phyloP scores from a whole-genome alignment of 768 basidiomycete genomes.

The Chalciporus chontae region DNA sequence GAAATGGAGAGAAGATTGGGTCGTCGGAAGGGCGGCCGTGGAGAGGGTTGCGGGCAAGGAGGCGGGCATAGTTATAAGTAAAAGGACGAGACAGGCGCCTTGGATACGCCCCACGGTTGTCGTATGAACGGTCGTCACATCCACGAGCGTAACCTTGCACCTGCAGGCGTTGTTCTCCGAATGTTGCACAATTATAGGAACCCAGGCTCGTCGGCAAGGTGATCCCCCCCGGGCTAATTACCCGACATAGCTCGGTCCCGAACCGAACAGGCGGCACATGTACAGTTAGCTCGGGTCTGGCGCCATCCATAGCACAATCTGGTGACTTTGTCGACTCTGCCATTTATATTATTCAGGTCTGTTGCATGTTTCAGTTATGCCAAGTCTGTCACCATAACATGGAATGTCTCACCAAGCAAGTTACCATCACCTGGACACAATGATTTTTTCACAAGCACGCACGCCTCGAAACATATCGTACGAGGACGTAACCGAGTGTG shows the following conservation, averaged over 20 bases:
- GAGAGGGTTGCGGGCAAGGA: conserved; percentile 11
- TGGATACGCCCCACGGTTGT: conserved; percentile 39
- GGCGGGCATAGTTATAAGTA: conserved; percentile 26
- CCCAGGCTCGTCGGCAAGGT: conserved; percentile 63
- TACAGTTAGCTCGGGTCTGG: neutral
- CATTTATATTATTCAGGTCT: too few species aligned
- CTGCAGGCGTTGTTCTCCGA: conserved; percentile 20
- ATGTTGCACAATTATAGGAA: conserved; percentile 32
- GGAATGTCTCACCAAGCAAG: neutral
- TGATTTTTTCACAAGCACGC: too few species aligned
- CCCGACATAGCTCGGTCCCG: conserved; percentile 19
- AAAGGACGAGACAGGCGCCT: conserved; percentile 14
- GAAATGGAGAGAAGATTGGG: conserved; percentile 27
- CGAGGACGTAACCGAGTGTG: neutral
- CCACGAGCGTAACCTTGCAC: conserved; percentile 23
- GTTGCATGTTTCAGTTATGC: neutral
- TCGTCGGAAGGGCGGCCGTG: conserved; percentile 19
- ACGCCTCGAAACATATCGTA: too few species aligned
- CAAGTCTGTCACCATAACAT: neutral
- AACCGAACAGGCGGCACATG: conserved; percentile 16
- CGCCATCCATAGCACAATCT: too few species aligned
- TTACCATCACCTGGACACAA: neutral
- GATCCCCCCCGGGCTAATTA: conserved; percentile 30
- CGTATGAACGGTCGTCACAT: conserved; percentile 32
- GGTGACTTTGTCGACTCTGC: too few species aligned